These are phyloP conservation scores for Amborella trichopoda DNA, from an alignment of 164 flowering plant species.

Conservation along the genomic window DNA sequence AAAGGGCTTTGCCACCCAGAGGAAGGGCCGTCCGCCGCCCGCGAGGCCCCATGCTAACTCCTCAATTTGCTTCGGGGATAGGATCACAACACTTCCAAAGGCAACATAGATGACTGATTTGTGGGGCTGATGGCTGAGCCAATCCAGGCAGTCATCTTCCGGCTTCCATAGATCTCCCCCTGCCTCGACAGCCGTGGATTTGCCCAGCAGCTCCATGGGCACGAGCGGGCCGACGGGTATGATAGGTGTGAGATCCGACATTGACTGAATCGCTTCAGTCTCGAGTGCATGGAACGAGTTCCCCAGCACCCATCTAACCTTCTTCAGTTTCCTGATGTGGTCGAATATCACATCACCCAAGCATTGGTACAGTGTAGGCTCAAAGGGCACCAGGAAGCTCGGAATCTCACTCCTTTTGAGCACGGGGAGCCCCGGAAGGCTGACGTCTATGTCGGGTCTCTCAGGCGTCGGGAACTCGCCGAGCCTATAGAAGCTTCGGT, in stretches of 20 bases:
- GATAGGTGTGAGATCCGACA: constrained; percentile 30
- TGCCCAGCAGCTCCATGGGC: background rate
- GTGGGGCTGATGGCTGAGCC: constrained; percentile 3
- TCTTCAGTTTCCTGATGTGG: constrained; percentile 39
- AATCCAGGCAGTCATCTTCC: background rate
- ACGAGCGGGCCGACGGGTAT: constrained; percentile 51
- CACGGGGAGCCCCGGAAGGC: constrained; percentile 40
- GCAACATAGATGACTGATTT: constrained; percentile 3
- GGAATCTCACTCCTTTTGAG: constrained; percentile 50
- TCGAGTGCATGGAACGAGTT: constrained; percentile 69
- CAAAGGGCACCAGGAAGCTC: constrained; percentile 43
- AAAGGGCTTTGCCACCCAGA: constrained; percentile 23
- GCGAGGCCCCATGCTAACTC: constrained; percentile 7
- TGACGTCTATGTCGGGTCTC: background rate
- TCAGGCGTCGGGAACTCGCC: background rate
- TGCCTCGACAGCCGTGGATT: background rate
- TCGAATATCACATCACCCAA: constrained; percentile 24
- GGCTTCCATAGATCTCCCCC: background rate
- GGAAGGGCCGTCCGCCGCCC: background rate
- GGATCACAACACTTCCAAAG: background rate
- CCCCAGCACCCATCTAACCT: constrained; percentile 39
- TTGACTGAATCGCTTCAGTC: constrained; percentile 24
- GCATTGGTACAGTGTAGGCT: constrained; percentile 13
- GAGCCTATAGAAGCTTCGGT: constrained; percentile 21
- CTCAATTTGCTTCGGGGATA: background rate